A percentile compares a stretch with the other conserved stretches of the same genome.
phyloP scores from a whole-genome alignment of 1,284 basidiomycete genomes.

The Pseudozyma tsukubaensis region DNA sequence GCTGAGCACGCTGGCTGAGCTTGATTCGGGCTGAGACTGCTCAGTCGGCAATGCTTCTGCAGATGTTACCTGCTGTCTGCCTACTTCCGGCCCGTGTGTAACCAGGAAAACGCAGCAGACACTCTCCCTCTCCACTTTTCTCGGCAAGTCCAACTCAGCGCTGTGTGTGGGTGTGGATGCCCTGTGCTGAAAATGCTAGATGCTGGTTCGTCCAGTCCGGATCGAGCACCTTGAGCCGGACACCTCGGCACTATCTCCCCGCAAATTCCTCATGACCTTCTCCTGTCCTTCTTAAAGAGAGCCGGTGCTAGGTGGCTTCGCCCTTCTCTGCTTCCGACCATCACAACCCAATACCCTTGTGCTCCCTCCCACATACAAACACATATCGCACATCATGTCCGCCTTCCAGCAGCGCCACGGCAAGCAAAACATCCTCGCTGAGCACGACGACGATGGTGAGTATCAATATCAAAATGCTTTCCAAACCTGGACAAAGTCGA shows the following conservation, averaged over 20 bases:
- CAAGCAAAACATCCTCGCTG: slow-evolving; percentile 64
- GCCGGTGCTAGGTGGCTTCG: neutral
- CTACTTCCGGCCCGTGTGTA: no score
- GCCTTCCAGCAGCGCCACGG: slow-evolving; percentile 46
- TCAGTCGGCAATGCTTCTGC: neutral
- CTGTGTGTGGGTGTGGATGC: no score
- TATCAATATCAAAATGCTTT: slow-evolving; percentile 1
- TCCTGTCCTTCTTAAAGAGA: neutral
- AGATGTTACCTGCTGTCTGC: no score
- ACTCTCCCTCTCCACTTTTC: no score
- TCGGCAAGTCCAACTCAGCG: no score
- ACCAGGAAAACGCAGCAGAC: no score
- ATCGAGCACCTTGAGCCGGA: no score
- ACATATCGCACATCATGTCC: slow-evolving; percentile 30
- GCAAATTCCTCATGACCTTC: no score
- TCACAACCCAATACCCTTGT: neutral
- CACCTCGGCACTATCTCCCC: no score
- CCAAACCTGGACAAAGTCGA: neutral
- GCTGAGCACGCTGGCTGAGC: no score
- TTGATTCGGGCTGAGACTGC: slow-evolving; percentile 1
- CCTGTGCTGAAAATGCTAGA: no score
- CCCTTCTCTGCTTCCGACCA: neutral
- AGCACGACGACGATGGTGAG: slow-evolving; percentile 68
- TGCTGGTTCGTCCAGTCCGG: no score
- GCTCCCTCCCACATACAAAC: slow-evolving; percentile 2